Base-by-base conservation (phyloP, 306 rosid species). In the Cicer cuneatum region DNA sequence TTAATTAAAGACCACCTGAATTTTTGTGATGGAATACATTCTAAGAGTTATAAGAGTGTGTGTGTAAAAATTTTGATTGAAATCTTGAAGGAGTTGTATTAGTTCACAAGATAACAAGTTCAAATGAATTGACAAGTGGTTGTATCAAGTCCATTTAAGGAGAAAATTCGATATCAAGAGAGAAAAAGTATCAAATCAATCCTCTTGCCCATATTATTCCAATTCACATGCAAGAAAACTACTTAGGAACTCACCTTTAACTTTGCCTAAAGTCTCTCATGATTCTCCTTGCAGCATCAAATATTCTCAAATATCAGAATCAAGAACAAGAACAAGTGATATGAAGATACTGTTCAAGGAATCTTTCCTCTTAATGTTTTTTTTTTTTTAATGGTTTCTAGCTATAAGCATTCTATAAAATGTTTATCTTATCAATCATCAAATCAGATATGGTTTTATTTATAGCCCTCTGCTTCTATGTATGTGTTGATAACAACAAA, bases 241-340 rank as follows among this genome's bases (percentile, higher is more conserved):
- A 84, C 84, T 80, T 53, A 75, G 83, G 85, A 86, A 86, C 78
- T 89, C 73, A 62, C 45, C 92, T 82, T 85, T 85, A 83, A 74
- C 89, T 89, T 85, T 83, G 68, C 69, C 74, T 51, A 82, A 83
- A 72, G 91, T 66, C 82, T 81, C 82, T 64, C 71, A 57, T 15
- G 89, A 89, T 84, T 86, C 90, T 72, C 79, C 76, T 67, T 80
- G 78, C 86, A 74, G 85, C 84, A 84, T 84, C 85, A 83, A 72
- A 87, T 89, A 84, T 89, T 84, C 92, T 78, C 43, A 45, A 80
- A 84, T 69, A 87, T 89, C 90, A 82, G 87, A 85, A 89, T 89
- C 89, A 76, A 75, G 71, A 77, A 85, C 88, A 85, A 74, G 85
- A 74, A 71, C 65, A 86, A 76, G 85, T 80, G 82, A 82, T 67